Percentiles rank a stretch among this genome's conserved stretches.
These are phyloP conservation scores for Aspergillus tanneri DNA, from an alignment of 2,329 filamentous ascomycete species.

Conservation along the genomic window DNA sequence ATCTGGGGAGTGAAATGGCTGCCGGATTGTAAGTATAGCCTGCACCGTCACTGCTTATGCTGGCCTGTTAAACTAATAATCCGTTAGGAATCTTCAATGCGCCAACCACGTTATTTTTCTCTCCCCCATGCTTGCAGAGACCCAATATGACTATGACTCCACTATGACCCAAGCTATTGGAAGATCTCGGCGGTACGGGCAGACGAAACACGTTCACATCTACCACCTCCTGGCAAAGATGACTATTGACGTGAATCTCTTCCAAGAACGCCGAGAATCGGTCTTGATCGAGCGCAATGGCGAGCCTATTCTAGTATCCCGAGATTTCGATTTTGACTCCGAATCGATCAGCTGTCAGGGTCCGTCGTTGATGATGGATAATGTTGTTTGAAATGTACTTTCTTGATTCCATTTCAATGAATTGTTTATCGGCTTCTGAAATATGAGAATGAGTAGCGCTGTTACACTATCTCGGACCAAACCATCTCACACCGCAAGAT, in stretches of 20 bases:
- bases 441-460: too few relatives aligned
- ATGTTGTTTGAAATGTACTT: conserved; percentile 22
- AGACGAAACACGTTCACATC: conserved; percentile 57
- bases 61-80: conserved; percentile 11
- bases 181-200: conserved; percentile 58
- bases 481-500: too few relatives aligned
- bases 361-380: conserved; percentile 26
- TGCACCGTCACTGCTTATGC: not conserved
- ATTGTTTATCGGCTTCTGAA: too few relatives aligned
- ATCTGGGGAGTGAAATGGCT: conserved; percentile 57
- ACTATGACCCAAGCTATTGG: conserved; percentile 65
- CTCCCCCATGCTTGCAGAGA: conserved; percentile 52
- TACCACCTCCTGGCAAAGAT: conserved; percentile 51
- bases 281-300: conserved; percentile 30
- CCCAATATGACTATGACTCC: conserved; percentile 55
- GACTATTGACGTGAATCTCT: conserved; percentile 49
- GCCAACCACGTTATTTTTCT: conserved; percentile 67
- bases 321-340: conserved; percentile 19
- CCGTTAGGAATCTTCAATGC: conserved; percentile 57
- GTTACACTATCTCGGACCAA: too few relatives aligned
- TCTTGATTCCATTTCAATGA: not conserved
- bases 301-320: conserved; percentile 18
- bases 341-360: conserved; percentile 29
- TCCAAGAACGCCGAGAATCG: conserved; percentile 36
- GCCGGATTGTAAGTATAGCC: conserved; percentile 56